These are phyloP conservation scores for Lepiota subincarnata DNA, from an alignment of 768 basidiomycete genomes.

Conservation along the genomic window DNA sequence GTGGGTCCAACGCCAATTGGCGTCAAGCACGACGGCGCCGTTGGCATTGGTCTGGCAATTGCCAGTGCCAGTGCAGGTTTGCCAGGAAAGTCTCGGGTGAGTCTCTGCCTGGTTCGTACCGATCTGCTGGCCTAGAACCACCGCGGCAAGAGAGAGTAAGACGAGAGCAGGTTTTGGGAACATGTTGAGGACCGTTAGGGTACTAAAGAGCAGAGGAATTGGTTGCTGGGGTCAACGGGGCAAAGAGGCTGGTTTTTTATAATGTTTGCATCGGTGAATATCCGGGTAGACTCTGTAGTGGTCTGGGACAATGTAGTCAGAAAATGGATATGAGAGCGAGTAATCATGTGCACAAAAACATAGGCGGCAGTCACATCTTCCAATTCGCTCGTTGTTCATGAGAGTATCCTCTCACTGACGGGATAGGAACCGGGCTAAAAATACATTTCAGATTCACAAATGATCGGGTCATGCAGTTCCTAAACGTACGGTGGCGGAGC, in stretches of 20 bases:
- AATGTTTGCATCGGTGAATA: constrained; percentile 1
- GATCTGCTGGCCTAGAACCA: constrained; percentile 38
- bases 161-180: constrained; percentile 2
- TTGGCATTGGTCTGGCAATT: constrained; percentile 29
- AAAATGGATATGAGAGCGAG: constrained; percentile 5
- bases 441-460: background rate
- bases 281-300: background rate
- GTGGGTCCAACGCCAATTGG: constrained; percentile 51
- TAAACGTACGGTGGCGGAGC: constrained; percentile 1
- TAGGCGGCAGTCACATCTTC: background rate
- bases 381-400: background rate
- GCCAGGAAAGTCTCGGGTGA: constrained; percentile 39
- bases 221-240: background rate
- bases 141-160: constrained; percentile 19
- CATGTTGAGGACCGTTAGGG: background rate
- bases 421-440: constrained; percentile 4
- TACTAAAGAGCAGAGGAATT: background rate
- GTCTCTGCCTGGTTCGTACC: constrained; percentile 41
- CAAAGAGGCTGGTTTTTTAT: background rate
- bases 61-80: constrained; percentile 36
- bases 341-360: background rate
- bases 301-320: constrained; percentile 1
- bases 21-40: constrained; percentile 33
- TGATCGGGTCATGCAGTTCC: background rate
- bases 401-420: background rate